Evolutionary conservation across 352 stramenopile species (phyloP).

Genomic region (Achlya hypogyna): DNA sequence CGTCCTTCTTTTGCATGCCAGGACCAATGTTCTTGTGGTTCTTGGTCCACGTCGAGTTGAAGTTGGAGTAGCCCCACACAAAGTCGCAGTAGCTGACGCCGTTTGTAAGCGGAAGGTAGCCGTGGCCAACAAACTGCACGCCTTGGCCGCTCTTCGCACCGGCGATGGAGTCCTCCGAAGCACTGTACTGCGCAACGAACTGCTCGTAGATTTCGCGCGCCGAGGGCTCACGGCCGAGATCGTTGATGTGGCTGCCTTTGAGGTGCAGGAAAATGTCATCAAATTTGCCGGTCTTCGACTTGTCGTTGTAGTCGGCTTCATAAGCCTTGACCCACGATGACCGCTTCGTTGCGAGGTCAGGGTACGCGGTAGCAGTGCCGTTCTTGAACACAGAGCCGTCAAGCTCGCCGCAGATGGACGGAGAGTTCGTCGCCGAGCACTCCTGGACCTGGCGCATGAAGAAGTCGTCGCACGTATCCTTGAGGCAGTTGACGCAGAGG

Average conservation of each 20-base stretch:
- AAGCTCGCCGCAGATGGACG: conserved; percentile 48
- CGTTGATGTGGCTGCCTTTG: conserved; percentile 15
- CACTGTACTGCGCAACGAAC: conserved; percentile 15
- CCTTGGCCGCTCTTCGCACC: neutral
- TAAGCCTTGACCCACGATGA: neutral
- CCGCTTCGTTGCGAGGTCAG: neutral
- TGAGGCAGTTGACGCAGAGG: conserved; percentile 48
- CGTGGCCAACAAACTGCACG: conserved; percentile 14
- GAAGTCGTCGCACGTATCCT: conserved; percentile 45
- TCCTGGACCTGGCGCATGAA: conserved; percentile 41
- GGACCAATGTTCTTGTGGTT: conserved; percentile 18
- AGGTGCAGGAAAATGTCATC: conserved; percentile 13
- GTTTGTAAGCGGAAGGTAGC: conserved; percentile 20
- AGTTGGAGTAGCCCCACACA: conserved; percentile 22
- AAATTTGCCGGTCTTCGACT: neutral
- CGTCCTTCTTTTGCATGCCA: conserved; percentile 20
- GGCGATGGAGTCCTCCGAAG: neutral
- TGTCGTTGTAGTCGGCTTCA: neutral
- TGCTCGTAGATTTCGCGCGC: conserved; percentile 13
- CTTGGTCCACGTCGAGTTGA: conserved; percentile 13
- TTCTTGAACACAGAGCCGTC: conserved; percentile 34
- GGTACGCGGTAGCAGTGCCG: neutral
- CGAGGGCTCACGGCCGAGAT: conserved; percentile 2
- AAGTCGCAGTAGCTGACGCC: conserved; percentile 21
- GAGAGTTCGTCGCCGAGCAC: conserved; percentile 35